Evolutionary conservation across 441 rosid genomes (phyloP), one percentile per base, ranked within the genome.

Genomic region (Geranium incanum): DNA sequence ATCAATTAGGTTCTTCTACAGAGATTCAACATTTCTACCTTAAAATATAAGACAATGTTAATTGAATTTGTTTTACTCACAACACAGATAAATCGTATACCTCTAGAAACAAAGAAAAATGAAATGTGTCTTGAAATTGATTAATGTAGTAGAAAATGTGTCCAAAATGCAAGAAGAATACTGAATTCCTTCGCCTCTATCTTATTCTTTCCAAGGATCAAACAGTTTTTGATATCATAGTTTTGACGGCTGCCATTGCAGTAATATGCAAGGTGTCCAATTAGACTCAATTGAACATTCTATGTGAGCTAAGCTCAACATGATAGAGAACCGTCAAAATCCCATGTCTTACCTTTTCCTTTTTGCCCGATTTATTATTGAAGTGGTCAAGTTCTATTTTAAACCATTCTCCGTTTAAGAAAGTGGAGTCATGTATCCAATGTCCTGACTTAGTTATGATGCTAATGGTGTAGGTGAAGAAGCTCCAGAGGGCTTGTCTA

Each of bases 401-500:
- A 8, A 5, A 15, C 36, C 36, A 18, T 60, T 67, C 38, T 67
- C n/a, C 8, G 16, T 5, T 23, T 41, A 68, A 21, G 19, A 36
- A 8, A 19, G 33, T 78, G 66, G 33, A 28, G 33, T 28, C 33
- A 1, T 28, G 33, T 28, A 28, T 28, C 33, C 33, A 1, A 28
- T 28, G 33, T 28, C 33, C 1, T 78, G 66, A 75, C 73, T 60
- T 33, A 62, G 62, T 66, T 59, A 65, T 66, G 68, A 19, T 67
- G 8, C 78, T 75, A 64, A 65, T 73, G 41, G 68, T 78, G 70
- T 75, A 95, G 99, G 99, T 92, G 75, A 70, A 70, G 67, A 95
- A 92, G 86, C 98, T 95, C 66, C 93, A 95, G 78, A 90, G 98
- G 74, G 98, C 96, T 67, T 95, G 96, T 78, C 78, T 92, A 70